Evolutionary conservation across 2,329 filamentous ascomycete genomes (phyloP), one percentile per base, ranked within the genome.

Genomic region (Ophiostoma sp.): DNA sequence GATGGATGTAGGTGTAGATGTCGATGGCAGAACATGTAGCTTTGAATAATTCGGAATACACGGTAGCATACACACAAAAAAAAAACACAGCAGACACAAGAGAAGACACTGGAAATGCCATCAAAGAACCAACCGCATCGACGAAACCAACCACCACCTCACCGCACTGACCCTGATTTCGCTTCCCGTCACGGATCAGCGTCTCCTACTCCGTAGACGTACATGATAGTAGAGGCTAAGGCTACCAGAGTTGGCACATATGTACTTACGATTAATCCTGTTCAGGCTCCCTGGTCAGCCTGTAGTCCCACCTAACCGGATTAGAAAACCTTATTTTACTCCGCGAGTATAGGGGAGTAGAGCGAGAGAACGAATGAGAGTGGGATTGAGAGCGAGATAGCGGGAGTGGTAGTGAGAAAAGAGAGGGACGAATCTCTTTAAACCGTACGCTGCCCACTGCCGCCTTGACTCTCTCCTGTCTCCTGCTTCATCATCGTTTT

Each of bases 261-360:
- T n/a, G n/a, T n/a, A n/a, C n/a, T n/a, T n/a, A 48, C 13, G 10
- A 39, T 10, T 39, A 48, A 57, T 23, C 52, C n/a, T 27, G 52
- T 31, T 57, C 52, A 57, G 52, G 52, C 52, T 27, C 52, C 52
- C 57, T 62, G 57, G 27, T 62, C 57, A 62, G 57, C 57, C 57
- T 27, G 33, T 20, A 27, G 57, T 62, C 57, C 57, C 57, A 62
- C 57, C 57, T 62, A 35, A 62, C 57, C 57, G 27, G 57, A 62
- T 62, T 62, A 33, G 57, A 62, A 62, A 62, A 33, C 57, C 57
- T 62, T 62, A 62, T 62, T 57, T 57, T 57, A 62, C 27, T 62
- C 57, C 57, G 57, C 27, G 57, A 35, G 57, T 23, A n/a, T 57
- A 57, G n/a, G n/a, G 52, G 27, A 57, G 52, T n/a, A 57, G 52